Evolutionary conservation across 352 stramenopile species (phyloP).

Genomic region (Phytophthora hybrid): DNA sequence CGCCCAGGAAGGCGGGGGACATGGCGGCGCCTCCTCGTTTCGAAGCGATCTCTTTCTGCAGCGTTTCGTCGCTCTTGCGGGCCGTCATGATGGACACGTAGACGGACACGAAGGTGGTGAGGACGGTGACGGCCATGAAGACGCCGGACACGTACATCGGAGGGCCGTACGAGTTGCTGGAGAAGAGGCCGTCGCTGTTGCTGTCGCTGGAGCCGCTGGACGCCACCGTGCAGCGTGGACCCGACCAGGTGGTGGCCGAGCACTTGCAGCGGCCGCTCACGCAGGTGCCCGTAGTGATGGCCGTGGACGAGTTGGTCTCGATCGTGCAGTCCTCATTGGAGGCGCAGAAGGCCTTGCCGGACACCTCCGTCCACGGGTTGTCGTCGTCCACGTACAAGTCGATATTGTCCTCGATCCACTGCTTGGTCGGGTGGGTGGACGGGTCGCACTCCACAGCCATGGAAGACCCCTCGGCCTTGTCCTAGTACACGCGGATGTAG

Average conservation of each 20-base stretch:
- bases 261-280: conserved; percentile 46
- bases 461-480: conserved; percentile 35
- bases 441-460: conserved; percentile 51
- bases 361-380: conserved; percentile 55
- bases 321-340: conserved; percentile 63
- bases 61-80: too few relatives aligned
- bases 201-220: background rate
- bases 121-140: background rate
- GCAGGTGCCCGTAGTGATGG: conserved; percentile 39
- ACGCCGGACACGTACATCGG: conserved; percentile 1
- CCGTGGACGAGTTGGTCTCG: conserved; percentile 16
- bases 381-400: conserved; percentile 59
- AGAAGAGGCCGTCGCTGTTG: conserved; percentile 6
- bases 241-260: conserved; percentile 35
- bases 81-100: too few relatives aligned
- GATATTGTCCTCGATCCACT: too few relatives aligned
- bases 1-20: background rate
- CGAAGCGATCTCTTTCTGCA: too few relatives aligned
- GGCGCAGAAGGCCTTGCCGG: conserved; percentile 54
- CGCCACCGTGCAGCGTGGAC: conserved; percentile 45
- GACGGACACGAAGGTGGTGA: too few relatives aligned
- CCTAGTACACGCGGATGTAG: conserved; percentile 76
- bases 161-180: background rate
- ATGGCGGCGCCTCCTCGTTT: background rate
- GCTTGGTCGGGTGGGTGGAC: conserved; percentile 46